These are phyloP conservation scores for Eugenia klotzschiana DNA, from an alignment of 441 rosid genomes.

Conservation along the genomic window DNA sequence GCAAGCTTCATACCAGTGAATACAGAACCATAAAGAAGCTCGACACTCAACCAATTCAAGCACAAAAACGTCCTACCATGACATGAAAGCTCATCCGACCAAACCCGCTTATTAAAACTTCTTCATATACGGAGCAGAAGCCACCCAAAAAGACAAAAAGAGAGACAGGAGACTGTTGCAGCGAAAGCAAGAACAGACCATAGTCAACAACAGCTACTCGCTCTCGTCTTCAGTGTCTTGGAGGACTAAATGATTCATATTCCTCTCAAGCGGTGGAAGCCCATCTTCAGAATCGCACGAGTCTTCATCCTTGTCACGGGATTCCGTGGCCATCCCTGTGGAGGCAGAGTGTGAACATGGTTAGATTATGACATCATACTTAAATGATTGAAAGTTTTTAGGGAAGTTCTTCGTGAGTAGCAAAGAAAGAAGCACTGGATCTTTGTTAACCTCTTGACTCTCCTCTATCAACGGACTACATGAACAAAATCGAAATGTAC, in stretches of 20 bases:
- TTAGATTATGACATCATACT: not conserved
- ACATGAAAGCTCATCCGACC: not conserved
- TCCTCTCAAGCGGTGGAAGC: slow-evolving; percentile 81
- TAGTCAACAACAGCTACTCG: slow-evolving; percentile 17
- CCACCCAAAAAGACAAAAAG: not conserved
- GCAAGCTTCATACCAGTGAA: not conserved
- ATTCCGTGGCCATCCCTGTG: slow-evolving; percentile 7
- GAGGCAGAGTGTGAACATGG: not conserved
- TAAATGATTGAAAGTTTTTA: not conserved
- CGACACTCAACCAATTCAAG: not conserved
- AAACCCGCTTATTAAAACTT: not conserved
- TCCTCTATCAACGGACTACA: not conserved
- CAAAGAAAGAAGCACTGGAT: not conserved
- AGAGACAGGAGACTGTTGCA: not conserved
- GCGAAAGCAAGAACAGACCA: not conserved
- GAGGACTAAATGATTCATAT: slow-evolving; percentile 55
- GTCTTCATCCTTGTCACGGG: slow-evolving; percentile 20
- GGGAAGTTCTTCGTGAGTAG: not conserved
- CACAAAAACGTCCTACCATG: not conserved
- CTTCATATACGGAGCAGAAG: not conserved
- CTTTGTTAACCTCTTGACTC: not conserved
- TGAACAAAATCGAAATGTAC: not conserved
- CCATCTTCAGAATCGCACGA: slow-evolving; percentile 58
- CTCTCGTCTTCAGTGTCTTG: slow-evolving; percentile 44
- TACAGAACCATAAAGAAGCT: not conserved